Conservation (phyloP, 495 filamentous ascomycete genomes). For the Trichoderma erinaceum region DNA sequence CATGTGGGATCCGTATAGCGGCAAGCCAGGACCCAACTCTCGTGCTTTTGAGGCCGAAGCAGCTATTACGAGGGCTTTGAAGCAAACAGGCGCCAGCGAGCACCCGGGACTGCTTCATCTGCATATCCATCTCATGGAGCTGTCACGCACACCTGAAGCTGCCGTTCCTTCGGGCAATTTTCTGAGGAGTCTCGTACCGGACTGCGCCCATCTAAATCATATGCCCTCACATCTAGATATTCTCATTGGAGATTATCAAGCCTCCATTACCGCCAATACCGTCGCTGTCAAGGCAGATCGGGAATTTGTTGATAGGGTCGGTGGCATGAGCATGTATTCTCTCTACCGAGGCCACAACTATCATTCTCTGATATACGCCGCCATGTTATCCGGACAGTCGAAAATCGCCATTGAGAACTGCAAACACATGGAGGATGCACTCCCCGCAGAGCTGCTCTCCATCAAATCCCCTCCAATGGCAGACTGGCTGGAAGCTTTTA, state of each 20-base stretch:
- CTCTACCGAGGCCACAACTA: conserved; percentile 62
- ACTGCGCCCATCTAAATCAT: conserved; percentile 62
- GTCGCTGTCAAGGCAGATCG: conserved; percentile 58
- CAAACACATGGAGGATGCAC: conserved; percentile 40
- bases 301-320: conserved; percentile 45
- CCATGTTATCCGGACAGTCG: conserved; percentile 61
- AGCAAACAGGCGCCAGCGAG: conserved; percentile 28
- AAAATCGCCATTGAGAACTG: conserved; percentile 51
- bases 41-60: conserved; percentile 52
- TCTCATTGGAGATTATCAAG: conserved; percentile 59
- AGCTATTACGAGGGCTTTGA: conserved; percentile 48
- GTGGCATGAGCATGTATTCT: conserved; percentile 56
- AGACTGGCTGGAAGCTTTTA: conserved; percentile 63
- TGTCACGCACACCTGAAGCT: conserved; percentile 55
- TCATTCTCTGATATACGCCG: conserved; percentile 64
- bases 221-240: conserved; percentile 67
- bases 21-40: conserved; percentile 47
- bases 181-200: conserved; percentile 56
- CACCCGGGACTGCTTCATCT: conserved; percentile 62
- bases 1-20: conserved; percentile 56
- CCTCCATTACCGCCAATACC: conserved; percentile 55
- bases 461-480: conserved; percentile 61
- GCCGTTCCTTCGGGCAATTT: conserved; percentile 51
- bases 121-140: conserved; percentile 70
- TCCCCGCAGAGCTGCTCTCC: conserved; percentile 53